phyloP scores from a whole-genome alignment of 306 rosid species.

The Oxytropis ochrocephala region DNA sequence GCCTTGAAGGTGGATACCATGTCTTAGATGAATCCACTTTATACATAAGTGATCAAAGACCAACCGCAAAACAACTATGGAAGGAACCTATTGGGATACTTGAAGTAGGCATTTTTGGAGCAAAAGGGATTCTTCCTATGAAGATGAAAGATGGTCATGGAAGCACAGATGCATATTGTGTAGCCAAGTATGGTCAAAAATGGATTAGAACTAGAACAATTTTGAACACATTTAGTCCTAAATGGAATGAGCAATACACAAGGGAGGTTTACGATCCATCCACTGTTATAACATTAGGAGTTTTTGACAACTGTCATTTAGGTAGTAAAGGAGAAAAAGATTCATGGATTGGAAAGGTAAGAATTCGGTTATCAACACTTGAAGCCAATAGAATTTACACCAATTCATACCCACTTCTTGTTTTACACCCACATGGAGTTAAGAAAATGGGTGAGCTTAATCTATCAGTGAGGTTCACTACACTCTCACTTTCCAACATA shows the following conservation, averaged over 20 bases:
- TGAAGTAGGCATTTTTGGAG: slow-evolving; percentile 80
- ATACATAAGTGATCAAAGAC: slow-evolving; percentile 75
- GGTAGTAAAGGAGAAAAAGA: slow-evolving; percentile 54
- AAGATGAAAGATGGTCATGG: slow-evolving; percentile 71
- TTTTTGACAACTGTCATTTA: slow-evolving; percentile 75
- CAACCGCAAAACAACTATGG: slow-evolving; percentile 86
- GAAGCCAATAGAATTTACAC: slow-evolving; percentile 62
- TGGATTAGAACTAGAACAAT: slow-evolving; percentile 87
- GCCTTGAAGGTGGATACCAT: slow-evolving; percentile 95
- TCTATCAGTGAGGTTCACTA: slow-evolving; percentile 64
- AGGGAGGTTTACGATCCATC: slow-evolving; percentile 93
- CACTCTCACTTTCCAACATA: slow-evolving; percentile 57
- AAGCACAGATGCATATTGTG: slow-evolving; percentile 76
- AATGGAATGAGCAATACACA: slow-evolving; percentile 95
- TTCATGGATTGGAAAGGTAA: slow-evolving; percentile 68
- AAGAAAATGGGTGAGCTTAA: slow-evolving; percentile 91
- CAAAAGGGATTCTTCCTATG: slow-evolving; percentile 79
- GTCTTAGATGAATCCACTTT: slow-evolving; percentile 80
- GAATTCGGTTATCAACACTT: slow-evolving; percentile 70
- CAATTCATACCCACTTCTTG: slow-evolving; percentile 67
- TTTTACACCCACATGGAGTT: slow-evolving; percentile 67
- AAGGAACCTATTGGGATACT: slow-evolving; percentile 72
- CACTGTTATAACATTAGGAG: slow-evolving; percentile 80
- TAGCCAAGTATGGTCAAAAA: slow-evolving; percentile 85
- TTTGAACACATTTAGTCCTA: slow-evolving; percentile 55